Conservation (phyloP, 371 early-diverging fungal species). For the Capillidium rhysosporum region DNA sequence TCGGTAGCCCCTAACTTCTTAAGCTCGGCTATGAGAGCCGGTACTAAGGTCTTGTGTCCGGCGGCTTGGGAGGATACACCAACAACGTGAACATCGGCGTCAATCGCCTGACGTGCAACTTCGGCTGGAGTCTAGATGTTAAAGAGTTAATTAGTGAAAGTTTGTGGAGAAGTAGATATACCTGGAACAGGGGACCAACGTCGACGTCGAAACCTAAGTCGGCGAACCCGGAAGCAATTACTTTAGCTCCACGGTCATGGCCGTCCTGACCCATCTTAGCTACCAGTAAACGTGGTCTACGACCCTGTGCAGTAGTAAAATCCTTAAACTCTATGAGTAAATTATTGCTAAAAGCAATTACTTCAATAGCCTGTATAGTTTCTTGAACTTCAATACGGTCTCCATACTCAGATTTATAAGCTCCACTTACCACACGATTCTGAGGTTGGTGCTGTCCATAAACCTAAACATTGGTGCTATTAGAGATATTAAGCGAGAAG, state of each 20-base stretch:
- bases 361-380: constrained; percentile 26
- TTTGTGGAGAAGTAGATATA: neutral
- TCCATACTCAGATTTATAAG: constrained; percentile 62
- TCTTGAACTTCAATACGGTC: constrained; percentile 32
- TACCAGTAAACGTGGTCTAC: constrained; percentile 64
- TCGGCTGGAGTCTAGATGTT: constrained; percentile 40
- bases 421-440: constrained; percentile 55
- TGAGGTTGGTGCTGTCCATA: constrained; percentile 62
- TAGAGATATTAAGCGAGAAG: neutral
- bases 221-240: constrained; percentile 67
- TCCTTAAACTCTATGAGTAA: constrained; percentile 2
- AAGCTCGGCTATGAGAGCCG: constrained; percentile 47
- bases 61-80: constrained; percentile 69
- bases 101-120: constrained; percentile 66
- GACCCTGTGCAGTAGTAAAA: constrained; percentile 23
- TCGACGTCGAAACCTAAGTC: constrained; percentile 79
- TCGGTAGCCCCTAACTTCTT: constrained; percentile 41
- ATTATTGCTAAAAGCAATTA: neutral
- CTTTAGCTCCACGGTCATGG: constrained; percentile 74
- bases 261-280: constrained; percentile 85
- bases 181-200: constrained; percentile 63
- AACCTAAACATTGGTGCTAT: constrained; percentile 14
- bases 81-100: constrained; percentile 76
- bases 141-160: neutral
- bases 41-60: constrained; percentile 67